Conservation (phyloP, 108 stramenopile genomes). For the Discostella stelligeroides region DNA sequence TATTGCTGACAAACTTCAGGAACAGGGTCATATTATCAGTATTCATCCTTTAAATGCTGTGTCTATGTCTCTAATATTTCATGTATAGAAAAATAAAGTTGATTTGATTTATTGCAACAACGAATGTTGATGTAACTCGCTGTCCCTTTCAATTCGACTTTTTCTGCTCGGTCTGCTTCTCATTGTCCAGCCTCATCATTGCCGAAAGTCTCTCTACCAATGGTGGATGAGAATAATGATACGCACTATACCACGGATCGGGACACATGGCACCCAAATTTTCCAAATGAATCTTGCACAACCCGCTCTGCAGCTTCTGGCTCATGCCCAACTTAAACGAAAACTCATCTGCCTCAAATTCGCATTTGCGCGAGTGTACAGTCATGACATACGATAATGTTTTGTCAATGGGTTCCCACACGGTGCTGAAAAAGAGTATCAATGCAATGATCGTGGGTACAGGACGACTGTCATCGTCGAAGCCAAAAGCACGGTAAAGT, state of each 20-base stretch:
- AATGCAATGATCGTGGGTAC: slow-evolving; percentile 91
- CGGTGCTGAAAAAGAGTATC: slow-evolving; percentile 87
- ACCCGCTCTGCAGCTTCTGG: slow-evolving; percentile 81
- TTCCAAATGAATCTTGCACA: slow-evolving; percentile 96
- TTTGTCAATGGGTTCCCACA: slow-evolving; percentile 98
- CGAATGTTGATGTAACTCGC: no score
- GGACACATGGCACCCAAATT: slow-evolving; percentile 94
- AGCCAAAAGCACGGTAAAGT: slow-evolving; percentile 95
- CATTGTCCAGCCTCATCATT: slow-evolving; percentile 84
- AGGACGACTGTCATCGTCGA: slow-evolving; percentile 65
- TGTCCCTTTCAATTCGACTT: neutral
- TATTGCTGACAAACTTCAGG: no score
- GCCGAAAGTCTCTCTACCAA: slow-evolving; percentile 94
- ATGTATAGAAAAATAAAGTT: no score
- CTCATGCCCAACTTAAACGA: slow-evolving; percentile 84
- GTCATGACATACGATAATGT: slow-evolving; percentile 90
- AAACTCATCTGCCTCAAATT: slow-evolving; percentile 95
- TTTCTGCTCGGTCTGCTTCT: slow-evolving; percentile 17
- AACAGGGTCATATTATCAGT: no score
- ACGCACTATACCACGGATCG: slow-evolving; percentile 89
- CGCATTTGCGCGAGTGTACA: slow-evolving; percentile 81
- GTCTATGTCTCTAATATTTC: no score
- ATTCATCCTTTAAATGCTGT: no score
- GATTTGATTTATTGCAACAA: no score
- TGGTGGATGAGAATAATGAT: slow-evolving; percentile 98